These are phyloP conservation scores for Chrysochromulina parva DNA, from an alignment of 78 protist species.

Conservation along the genomic window DNA sequence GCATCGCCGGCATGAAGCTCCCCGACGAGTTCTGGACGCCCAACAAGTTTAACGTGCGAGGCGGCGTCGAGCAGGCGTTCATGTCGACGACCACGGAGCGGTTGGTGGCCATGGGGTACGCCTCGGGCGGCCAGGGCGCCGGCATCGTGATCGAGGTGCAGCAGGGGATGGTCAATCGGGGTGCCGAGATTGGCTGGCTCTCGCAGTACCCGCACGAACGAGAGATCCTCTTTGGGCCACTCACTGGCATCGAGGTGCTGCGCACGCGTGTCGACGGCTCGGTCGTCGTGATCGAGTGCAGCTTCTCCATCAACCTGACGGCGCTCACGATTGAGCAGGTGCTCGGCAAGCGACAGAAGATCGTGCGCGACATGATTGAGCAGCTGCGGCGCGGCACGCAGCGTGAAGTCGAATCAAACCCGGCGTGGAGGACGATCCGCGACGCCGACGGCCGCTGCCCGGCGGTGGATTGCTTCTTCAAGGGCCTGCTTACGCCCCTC, in stretches of 20 bases:
- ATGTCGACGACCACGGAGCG: constrained; percentile 42
- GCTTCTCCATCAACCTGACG: background rate
- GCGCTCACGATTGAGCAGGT: constrained; percentile 15
- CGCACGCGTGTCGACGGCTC: background rate
- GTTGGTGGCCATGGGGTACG: constrained; percentile 12
- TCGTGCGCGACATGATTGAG: too few species aligned
- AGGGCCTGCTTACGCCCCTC: too few species aligned
- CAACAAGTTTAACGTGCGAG: constrained; percentile 3
- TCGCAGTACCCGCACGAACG: constrained; percentile 29
- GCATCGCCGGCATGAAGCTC: constrained; percentile 31
- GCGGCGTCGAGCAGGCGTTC: constrained; percentile 38
- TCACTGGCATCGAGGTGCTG: background rate
- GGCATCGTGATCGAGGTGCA: background rate
- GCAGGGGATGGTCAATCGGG: constrained; percentile 21
- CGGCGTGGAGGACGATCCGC: too few species aligned
- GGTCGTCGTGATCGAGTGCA: background rate
- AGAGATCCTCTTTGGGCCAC: constrained; percentile 10
- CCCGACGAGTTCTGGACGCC: background rate
- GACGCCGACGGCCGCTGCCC: too few species aligned
- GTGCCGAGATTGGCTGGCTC: background rate
- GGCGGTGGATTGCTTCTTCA: too few species aligned
- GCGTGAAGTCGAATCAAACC: too few species aligned
- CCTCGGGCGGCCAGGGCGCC: background rate
- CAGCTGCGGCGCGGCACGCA: too few species aligned
- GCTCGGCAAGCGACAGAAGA: background rate